Percentiles rank a stretch among this genome's conserved stretches.
Evolutionary conservation across 345 rosid species (phyloP).

Genomic region (Citrus mangshanensis): DNA sequence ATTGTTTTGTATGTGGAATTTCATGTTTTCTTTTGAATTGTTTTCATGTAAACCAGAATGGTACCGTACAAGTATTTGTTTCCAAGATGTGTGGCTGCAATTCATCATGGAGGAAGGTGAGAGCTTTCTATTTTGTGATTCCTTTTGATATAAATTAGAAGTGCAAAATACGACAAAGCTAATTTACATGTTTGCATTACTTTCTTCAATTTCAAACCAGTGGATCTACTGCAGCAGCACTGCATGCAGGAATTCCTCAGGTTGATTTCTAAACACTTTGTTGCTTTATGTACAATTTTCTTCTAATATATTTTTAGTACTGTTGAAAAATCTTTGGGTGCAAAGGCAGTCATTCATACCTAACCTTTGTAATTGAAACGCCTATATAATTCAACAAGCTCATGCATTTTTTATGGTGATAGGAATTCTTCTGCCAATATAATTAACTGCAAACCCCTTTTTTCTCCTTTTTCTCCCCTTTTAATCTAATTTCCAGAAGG

Average conservation of each 20-base stretch:
- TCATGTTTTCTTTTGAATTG: constrained; percentile 8
- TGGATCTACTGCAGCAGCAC: constrained; percentile 90
- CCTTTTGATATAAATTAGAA: constrained; percentile 8
- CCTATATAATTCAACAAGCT: background rate
- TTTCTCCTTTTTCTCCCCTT: background rate
- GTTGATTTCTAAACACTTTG: constrained; percentile 30
- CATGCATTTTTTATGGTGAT: background rate
- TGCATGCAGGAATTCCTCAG: constrained; percentile 79
- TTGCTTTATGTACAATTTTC: background rate
- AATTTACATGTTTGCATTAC: constrained; percentile 14
- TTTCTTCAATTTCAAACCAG: constrained; percentile 31
- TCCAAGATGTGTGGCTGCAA: constrained; percentile 61
- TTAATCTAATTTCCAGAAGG: background rate
- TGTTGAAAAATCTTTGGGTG: background rate
- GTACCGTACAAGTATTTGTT: constrained; percentile 76
- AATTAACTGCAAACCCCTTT: background rate
- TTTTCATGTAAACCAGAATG: constrained; percentile 38
- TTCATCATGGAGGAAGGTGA: constrained; percentile 91
- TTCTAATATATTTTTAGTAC: background rate
- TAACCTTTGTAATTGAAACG: background rate
- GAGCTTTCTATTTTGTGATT: background rate
- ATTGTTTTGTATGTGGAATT: background rate
- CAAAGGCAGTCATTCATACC: background rate
- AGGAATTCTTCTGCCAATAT: background rate
- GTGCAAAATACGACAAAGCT: background rate